Evolutionary conservation across 495 filamentous ascomycete species (phyloP), one percentile per base, ranked within the genome.

Genomic region (Neurospora sp.): DNA sequence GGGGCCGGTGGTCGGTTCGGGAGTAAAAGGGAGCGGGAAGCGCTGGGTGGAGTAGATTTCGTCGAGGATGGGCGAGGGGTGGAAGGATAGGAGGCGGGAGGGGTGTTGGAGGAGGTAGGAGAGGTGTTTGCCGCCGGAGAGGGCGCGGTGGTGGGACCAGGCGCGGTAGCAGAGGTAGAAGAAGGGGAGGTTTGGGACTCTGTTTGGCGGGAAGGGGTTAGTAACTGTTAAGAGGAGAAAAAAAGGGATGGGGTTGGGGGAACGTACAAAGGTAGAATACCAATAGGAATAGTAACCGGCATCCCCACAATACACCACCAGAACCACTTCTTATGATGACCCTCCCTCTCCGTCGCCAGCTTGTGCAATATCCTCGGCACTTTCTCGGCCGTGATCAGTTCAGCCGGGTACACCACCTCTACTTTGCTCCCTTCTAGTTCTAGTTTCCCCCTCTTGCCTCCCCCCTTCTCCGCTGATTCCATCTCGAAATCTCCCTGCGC

Each of bases 121-220:
- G 5, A 98, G 80, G 79, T 98, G 93, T 78, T 90, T 92, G 39
- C 94, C 95, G 38, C 96, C 96, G 27, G 88, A 88, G 46, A 96
- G 83, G 42, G 96, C 96, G 84, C 86, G 82, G 86, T 87, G 90
- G 74, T 90, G 88, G 40, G 88, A 90, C 85, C 88, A 90, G 40
- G 89, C 89, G 71, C 96, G 87, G 82, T 96, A 99, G 2, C 86
- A 87, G 20, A 98, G 85, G 79, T 98, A 99, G 85, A 98, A 98
- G 85, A 98, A 98, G 35, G 96, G 96, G n/a, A 99, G 85, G 79
- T 98, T 98, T 9, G 94, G 94, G 75, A 98, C 84, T 62, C 94
- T 97, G 78, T 16, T 9, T 1, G 27, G 1, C 1, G 27, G 27
- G 27, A 31, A 14, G 27, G 40, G 11, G 75, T 76, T 39, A 74